These are phyloP conservation scores for Malus fusca DNA, from an alignment of 306 rosid species.

Conservation along the genomic window DNA sequence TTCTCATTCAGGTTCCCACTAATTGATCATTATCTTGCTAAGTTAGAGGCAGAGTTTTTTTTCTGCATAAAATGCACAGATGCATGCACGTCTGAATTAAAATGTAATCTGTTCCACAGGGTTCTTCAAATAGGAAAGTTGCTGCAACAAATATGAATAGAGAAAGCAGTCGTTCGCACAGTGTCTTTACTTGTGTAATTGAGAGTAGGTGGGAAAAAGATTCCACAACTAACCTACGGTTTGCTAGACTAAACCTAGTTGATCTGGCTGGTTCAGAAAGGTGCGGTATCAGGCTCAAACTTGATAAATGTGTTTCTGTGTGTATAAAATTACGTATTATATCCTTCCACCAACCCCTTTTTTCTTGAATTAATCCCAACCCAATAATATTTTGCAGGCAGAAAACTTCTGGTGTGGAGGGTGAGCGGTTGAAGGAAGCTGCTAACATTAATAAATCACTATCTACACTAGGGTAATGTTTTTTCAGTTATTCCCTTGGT, in stretches of 20 bases:
- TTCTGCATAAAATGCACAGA: slow-evolving; percentile 9
- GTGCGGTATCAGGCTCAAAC: slow-evolving; percentile 29
- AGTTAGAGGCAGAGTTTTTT: slow-evolving; percentile 6
- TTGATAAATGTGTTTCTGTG: background rate
- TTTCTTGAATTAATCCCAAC: slow-evolving; percentile 2
- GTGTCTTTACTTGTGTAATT: slow-evolving; percentile 95
- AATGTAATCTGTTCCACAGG: slow-evolving; percentile 43
- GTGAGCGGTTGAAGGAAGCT: slow-evolving; percentile 98
- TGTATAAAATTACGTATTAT: background rate
- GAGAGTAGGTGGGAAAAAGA: slow-evolving; percentile 97
- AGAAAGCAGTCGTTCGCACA: slow-evolving; percentile 96
- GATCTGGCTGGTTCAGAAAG: slow-evolving; percentile 99
- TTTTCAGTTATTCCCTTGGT: background rate
- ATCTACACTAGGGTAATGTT: slow-evolving; percentile 83
- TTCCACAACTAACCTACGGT: slow-evolving; percentile 77
- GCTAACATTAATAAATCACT: slow-evolving; percentile 89
- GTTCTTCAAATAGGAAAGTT: slow-evolving; percentile 92
- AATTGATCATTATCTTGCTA: slow-evolving; percentile 6
- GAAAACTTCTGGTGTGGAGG: slow-evolving; percentile 97
- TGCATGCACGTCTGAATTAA: slow-evolving; percentile 17
- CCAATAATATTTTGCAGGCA: slow-evolving; percentile 47
- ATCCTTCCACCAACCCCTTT: background rate
- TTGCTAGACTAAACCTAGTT: slow-evolving; percentile 87
- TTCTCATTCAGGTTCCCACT: slow-evolving; percentile 63
- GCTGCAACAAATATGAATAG: slow-evolving; percentile 98